phyloP scores from a whole-genome alignment of 192 early-diverging fungal species.

The Linnemannia elongata region DNA sequence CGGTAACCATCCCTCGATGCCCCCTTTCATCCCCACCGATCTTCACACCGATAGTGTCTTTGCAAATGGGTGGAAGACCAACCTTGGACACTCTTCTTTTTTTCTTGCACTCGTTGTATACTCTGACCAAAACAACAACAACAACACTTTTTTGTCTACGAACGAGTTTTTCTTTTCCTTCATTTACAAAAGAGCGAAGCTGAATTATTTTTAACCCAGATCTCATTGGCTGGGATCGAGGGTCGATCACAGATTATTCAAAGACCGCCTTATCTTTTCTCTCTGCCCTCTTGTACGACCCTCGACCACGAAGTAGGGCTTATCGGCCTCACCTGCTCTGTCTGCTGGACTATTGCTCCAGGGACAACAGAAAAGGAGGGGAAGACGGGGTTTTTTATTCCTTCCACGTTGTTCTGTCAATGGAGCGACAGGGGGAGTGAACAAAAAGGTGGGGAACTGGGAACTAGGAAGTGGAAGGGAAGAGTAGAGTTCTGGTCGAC shows the following conservation, averaged over 20 bases:
- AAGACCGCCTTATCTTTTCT: conserved; percentile 8
- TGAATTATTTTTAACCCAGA: background rate
- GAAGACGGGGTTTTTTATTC: background rate
- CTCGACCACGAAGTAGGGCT: background rate
- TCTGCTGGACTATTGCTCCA: background rate
- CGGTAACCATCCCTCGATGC: too few relatives aligned
- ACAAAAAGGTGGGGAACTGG: background rate
- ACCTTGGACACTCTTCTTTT: too few relatives aligned
- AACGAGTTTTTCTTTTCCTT: background rate
- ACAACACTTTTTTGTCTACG: background rate
- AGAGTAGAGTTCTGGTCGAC: background rate
- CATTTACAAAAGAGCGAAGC: background rate
- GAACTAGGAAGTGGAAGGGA: too few relatives aligned
- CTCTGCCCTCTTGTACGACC: background rate
- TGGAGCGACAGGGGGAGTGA: background rate
- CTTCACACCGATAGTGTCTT: too few relatives aligned
- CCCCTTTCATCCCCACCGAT: too few relatives aligned
- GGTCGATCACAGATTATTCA: background rate
- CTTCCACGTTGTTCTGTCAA: conserved; percentile 1
- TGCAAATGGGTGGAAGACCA: too few relatives aligned
- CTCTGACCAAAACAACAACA: too few relatives aligned
- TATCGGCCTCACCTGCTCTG: background rate
- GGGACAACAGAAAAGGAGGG: background rate
- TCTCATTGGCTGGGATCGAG: background rate
- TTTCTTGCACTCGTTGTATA: too few relatives aligned